Evolutionary conservation across 768 basidiomycete species (phyloP).

Genomic region (Cantharellus anzutake): DNA sequence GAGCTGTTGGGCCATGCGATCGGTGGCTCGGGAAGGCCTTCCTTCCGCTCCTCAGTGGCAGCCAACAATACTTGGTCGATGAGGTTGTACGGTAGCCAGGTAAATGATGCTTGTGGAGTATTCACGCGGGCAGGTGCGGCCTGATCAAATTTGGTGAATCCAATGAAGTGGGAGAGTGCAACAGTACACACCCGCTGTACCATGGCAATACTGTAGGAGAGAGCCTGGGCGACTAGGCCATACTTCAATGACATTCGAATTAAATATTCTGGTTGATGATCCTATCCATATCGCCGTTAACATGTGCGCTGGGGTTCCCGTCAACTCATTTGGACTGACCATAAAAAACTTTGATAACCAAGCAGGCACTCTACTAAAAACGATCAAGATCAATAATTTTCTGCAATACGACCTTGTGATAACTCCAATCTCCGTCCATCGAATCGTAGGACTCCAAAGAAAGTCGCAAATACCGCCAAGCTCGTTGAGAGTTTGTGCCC

Average conservation of each 20-base stretch:
- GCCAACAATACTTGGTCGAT: slow-evolving; percentile 66
- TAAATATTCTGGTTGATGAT: slow-evolving; percentile 65
- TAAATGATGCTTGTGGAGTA: slow-evolving; percentile 34
- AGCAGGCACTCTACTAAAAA: slow-evolving; percentile 38
- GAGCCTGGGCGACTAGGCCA: slow-evolving; percentile 58
- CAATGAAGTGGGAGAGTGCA: neutral
- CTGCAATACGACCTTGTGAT: slow-evolving; percentile 60
- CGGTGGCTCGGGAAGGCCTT: neutral
- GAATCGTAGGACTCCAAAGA: slow-evolving; percentile 64
- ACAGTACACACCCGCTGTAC: slow-evolving; percentile 42
- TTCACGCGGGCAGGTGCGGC: slow-evolving; percentile 23
- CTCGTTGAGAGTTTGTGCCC: slow-evolving; percentile 59
- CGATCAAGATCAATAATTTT: slow-evolving; percentile 51
- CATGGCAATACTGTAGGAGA: slow-evolving; percentile 51
- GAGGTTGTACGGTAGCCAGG: slow-evolving; percentile 70
- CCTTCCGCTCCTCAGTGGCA: slow-evolving; percentile 17
- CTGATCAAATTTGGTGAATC: neutral
- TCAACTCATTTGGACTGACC: slow-evolving; percentile 22
- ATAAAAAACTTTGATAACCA: slow-evolving; percentile 69
- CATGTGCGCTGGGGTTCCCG: neutral
- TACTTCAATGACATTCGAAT: slow-evolving; percentile 62
- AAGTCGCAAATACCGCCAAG: slow-evolving; percentile 75
- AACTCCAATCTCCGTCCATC: slow-evolving; percentile 47
- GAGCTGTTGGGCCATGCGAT: neutral
- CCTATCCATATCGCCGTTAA: slow-evolving; percentile 20